Conservation (phyloP, 257 asterid genomes). For the Solanum peruvianum region DNA sequence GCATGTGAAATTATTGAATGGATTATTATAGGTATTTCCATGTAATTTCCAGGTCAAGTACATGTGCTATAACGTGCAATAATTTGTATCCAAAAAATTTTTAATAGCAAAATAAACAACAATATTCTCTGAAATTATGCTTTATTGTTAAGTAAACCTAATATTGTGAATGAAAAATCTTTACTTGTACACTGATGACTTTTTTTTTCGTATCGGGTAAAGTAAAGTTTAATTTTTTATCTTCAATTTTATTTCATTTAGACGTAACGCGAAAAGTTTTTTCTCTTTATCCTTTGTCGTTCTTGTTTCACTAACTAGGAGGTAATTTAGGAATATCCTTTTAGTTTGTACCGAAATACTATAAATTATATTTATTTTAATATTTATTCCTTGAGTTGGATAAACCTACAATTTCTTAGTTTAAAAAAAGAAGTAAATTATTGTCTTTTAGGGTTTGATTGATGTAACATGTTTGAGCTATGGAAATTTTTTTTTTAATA, state of each 20-base stretch:
- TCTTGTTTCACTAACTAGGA: not conserved
- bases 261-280: not conserved
- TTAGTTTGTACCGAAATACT: not conserved
- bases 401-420: not conserved
- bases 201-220: fast-evolving
- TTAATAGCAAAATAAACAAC: not conserved
- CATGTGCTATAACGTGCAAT: constrained; percentile 1
- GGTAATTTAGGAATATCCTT: not conserved
- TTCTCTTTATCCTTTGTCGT: not conserved
- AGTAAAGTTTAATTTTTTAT: not conserved
- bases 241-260: not conserved
- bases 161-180: not conserved
- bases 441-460: not conserved
- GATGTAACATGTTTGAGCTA: not conserved
- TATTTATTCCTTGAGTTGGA: not conserved
- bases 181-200: not conserved
- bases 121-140: not conserved
- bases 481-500: not conserved
- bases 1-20: not conserved
- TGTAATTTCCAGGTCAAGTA: not conserved
- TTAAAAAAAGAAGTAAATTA: not conserved
- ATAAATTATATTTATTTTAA: not conserved
- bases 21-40: not conserved
- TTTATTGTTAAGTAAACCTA: not conserved
- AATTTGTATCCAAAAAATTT: not conserved